Evolutionary conservation across 345 rosid species (phyloP), one percentile per base, ranked within the genome.

Genomic region (Linum lewisii): DNA sequence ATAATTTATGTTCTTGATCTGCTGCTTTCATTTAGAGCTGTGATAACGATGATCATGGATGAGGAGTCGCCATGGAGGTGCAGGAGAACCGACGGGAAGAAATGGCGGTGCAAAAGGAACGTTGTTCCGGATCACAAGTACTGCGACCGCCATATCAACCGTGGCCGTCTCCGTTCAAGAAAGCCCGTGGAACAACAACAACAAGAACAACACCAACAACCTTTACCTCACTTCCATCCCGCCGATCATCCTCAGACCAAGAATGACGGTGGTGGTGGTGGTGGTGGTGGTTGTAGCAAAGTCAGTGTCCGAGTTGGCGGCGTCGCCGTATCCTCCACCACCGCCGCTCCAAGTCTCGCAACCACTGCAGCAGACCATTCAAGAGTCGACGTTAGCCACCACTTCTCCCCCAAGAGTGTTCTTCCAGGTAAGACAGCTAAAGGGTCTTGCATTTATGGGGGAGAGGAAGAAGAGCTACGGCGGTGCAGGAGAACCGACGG

Each of bases 401-500:
- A 70, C 51, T 72, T 80, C 61, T 82, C 87, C 38, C 85, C 81
- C 7, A 83, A 74, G 62, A 82, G 85, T 60, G 82, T 83, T 75
- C 84, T 80, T 75, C 81, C 75, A 80, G 90, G 83, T 83, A 74
- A n/a, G 8, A 11, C n/a, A 8, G 3, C 13, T 15, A 21, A n/a
- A n/a, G n/a, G n/a, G n/a, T n/a, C n/a, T n/a, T n/a, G n/a, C n/a
- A n/a, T n/a, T n/a, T n/a, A n/a, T n/a, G n/a, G n/a, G n/a, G n/a
- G n/a, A n/a, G n/a, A n/a, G n/a, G 5, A 3, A 11, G 47, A 42
- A 23, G 83, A 76, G 68, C 72, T 68, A 37, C 73, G 83, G 62
- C 79, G 95, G 66, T 89, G 91, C 59, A 65, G 82, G 66, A 84
- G 95, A 80, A 89, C 95, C 19, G 95, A 86, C 58, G 95, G 97